A percentile compares a stretch with the other conserved stretches of the same genome.
phyloP scores from a whole-genome alignment of 2,329 filamentous ascomycete genomes.

The Metarhizium rileyi region DNA sequence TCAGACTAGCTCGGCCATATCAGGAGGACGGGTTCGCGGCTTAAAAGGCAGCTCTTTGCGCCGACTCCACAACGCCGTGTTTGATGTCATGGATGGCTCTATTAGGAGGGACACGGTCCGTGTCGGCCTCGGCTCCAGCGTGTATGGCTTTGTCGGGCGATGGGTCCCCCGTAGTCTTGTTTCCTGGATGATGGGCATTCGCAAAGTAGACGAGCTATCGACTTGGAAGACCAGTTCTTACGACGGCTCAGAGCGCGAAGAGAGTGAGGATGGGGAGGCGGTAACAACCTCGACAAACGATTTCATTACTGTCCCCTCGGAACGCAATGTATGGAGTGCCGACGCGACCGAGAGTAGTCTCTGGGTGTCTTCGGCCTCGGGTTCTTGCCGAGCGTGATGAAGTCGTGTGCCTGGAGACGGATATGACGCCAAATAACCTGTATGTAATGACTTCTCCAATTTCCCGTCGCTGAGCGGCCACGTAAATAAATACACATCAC shows the following conservation, averaged over 20 bases:
- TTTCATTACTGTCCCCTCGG: conserved; percentile 40
- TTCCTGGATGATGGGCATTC: conserved; percentile 87
- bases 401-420: neutral
- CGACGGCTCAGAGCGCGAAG: conserved; percentile 26
- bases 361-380: conserved; percentile 27
- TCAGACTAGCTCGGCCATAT: conserved; percentile 45
- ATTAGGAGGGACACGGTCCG: conserved; percentile 55
- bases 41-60: conserved; percentile 62
- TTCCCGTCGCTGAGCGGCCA: too few species aligned
- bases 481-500: neutral
- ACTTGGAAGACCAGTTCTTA: conserved; percentile 39
- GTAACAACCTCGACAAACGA: conserved; percentile 26
- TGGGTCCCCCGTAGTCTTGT: conserved; percentile 71
- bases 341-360: conserved; percentile 34
- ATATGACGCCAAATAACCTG: neutral
- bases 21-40: conserved; percentile 46
- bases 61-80: conserved; percentile 76
- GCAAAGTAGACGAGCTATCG: conserved; percentile 47
- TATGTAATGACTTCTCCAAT: neutral
- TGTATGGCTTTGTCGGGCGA: conserved; percentile 77
- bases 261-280: conserved; percentile 25
- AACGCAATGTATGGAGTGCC: conserved; percentile 31
- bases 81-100: conserved; percentile 71
- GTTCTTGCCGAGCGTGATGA: conserved; percentile 6
- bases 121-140: conserved; percentile 72